These are phyloP conservation scores for Stemphylium vesicarium DNA, from an alignment of 2,329 filamentous ascomycete species.

Conservation along the genomic window DNA sequence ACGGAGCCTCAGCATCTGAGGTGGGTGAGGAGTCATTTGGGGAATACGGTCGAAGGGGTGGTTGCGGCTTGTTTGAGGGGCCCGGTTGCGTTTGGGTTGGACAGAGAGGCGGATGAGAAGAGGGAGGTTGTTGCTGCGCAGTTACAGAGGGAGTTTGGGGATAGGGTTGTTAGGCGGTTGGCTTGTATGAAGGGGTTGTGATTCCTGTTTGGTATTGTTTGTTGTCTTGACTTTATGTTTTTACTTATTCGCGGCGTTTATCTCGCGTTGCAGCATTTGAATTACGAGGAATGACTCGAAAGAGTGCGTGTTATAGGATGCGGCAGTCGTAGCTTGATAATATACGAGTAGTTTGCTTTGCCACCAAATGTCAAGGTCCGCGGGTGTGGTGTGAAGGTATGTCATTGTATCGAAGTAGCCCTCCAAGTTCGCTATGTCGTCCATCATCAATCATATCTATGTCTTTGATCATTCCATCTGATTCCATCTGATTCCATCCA, in stretches of 20 bases:
- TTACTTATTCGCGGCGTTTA: no score
- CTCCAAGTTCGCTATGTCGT: slow-evolving; percentile 18
- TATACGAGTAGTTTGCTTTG: neutral
- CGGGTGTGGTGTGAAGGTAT: slow-evolving; percentile 10
- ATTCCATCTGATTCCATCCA: slow-evolving; percentile 10
- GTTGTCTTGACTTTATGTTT: no score
- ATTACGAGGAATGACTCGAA: no score
- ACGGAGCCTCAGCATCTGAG: slow-evolving; percentile 25
- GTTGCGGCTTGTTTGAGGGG: slow-evolving; percentile 41
- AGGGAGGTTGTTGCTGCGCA: slow-evolving; percentile 34
- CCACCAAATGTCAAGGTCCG: neutral
- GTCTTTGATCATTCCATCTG: slow-evolving; percentile 7
- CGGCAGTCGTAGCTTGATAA: neutral
- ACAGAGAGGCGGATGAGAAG: slow-evolving; percentile 38
- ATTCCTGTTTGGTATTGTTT: neutral
- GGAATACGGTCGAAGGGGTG: slow-evolving; percentile 33
- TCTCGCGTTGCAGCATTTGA: no score
- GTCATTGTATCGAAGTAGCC: slow-evolving; percentile 18
- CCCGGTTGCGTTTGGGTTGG: slow-evolving; percentile 36
- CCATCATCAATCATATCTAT: slow-evolving; percentile 17
- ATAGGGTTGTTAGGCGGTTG: slow-evolving; percentile 40
- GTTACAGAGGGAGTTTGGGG: slow-evolving; percentile 42
- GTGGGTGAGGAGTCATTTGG: slow-evolving; percentile 35
- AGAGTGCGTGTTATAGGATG: no score
- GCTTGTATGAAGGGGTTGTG: slow-evolving; percentile 31